phyloP scores from a whole-genome alignment of 352 stramenopile genomes.

The Pilasporangium apinafurcum region DNA sequence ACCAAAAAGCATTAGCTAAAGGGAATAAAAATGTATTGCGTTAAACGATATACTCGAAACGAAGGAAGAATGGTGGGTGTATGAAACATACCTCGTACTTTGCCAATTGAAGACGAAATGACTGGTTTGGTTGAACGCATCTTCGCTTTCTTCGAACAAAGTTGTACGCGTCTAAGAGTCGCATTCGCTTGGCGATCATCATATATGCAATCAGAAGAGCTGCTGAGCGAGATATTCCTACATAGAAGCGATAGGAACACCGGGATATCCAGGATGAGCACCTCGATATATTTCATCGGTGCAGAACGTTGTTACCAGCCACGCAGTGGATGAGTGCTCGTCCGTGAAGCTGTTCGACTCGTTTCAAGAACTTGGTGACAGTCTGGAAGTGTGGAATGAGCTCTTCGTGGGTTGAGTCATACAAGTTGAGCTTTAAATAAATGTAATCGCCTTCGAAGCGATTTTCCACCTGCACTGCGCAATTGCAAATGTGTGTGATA shows the following conservation, averaged over 20 bases:
- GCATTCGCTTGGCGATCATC: conserved; percentile 64
- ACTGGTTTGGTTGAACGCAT: conserved; percentile 43
- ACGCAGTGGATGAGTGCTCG: conserved; percentile 58
- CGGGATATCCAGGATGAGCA: neutral
- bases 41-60: neutral
- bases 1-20: conserved; percentile 40
- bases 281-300: neutral
- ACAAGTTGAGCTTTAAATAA: conserved; percentile 50
- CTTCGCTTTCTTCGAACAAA: conserved; percentile 36
- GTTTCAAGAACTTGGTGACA: conserved; percentile 43
- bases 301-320: conserved; percentile 11
- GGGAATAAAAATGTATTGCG: neutral
- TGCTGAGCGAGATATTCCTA: conserved; percentile 45
- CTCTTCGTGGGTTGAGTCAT: conserved; percentile 43
- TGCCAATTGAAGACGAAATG: conserved; percentile 61
- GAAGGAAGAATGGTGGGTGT: too few species aligned
- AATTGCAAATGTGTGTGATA: conserved; percentile 66
- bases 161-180: conserved; percentile 50
- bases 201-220: conserved; percentile 55
- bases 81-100: conserved; percentile 39
- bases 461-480: conserved; percentile 34
- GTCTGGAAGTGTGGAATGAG: conserved; percentile 48
- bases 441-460: conserved; percentile 64
- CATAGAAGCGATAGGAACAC: neutral
- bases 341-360: conserved; percentile 35